A percentile compares a stretch with the other conserved stretches of the same genome.
These are phyloP conservation scores for Eutrema japonicum DNA, from an alignment of 345 rosid species.

Conservation along the genomic window DNA sequence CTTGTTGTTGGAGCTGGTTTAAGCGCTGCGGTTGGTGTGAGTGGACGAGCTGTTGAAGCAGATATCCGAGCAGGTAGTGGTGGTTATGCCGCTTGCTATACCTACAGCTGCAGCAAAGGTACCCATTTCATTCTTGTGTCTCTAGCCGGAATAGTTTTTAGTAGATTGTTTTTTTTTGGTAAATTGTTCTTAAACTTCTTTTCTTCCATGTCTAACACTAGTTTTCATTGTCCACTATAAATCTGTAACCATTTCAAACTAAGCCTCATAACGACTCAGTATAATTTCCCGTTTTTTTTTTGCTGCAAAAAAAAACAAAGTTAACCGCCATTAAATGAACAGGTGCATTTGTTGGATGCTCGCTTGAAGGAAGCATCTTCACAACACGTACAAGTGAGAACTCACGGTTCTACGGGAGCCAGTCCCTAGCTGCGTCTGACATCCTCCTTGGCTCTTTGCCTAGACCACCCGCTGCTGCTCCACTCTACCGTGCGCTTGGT, in stretches of 20 bases:
- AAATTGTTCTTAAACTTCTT: neutral
- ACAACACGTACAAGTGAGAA: slow-evolving; percentile 74
- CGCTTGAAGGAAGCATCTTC: slow-evolving; percentile 86
- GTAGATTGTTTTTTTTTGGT: neutral
- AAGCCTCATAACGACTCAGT: neutral
- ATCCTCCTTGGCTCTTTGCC: slow-evolving; percentile 85
- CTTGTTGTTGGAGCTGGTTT: slow-evolving; percentile 90
- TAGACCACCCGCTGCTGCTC: slow-evolving; percentile 83
- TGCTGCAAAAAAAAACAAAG: neutral
- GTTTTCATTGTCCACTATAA: neutral
- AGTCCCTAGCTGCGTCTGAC: slow-evolving; percentile 69
- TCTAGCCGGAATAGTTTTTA: slow-evolving; percentile 8
- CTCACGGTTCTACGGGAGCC: slow-evolving; percentile 84
- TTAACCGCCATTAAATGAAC: slow-evolving; percentile 22
- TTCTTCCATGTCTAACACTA: neutral
- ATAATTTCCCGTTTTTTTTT: neutral
- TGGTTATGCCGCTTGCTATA: slow-evolving; percentile 94
- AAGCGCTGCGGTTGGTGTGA: slow-evolving; percentile 83
- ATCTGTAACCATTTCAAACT: neutral
- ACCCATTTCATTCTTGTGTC: slow-evolving; percentile 21
- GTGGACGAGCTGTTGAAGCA: slow-evolving; percentile 90
- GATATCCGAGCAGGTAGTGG: slow-evolving; percentile 91
- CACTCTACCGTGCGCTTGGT: slow-evolving; percentile 73
- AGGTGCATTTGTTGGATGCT: slow-evolving; percentile 97
- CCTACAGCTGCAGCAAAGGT: slow-evolving; percentile 99